A percentile compares a stretch with the other conserved stretches of the same genome.
Conservation (phyloP, 2,329 filamentous ascomycete species). For the Penicillium fuscoglaucum region DNA sequence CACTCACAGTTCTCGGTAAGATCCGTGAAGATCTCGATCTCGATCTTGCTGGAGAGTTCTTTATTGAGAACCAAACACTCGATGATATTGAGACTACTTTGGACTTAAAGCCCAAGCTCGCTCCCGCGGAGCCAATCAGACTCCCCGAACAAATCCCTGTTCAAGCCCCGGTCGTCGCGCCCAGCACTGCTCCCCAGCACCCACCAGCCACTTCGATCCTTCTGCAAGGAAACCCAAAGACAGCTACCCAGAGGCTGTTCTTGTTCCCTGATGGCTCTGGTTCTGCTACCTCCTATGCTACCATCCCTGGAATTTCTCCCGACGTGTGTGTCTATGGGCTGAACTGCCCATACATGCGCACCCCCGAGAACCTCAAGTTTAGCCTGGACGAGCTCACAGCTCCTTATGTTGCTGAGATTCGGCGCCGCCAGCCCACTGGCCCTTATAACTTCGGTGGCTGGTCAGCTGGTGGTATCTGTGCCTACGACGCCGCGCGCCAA, state of each 20-base stretch:
- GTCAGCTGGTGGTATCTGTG: conserved; percentile 74
- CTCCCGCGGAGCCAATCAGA: conserved; percentile 23
- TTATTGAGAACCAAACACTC: conserved; percentile 47
- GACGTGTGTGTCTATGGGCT: conserved; percentile 47
- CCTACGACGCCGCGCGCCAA: conserved; percentile 65
- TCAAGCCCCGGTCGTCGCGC: conserved; percentile 22
- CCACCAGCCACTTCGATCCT: conserved; percentile 46
- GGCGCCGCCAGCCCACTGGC: conserved; percentile 49
- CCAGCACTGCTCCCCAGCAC: conserved; percentile 23
- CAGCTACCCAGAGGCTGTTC: conserved; percentile 44
- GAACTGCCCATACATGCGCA: conserved; percentile 49
- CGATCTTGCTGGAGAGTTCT: conserved; percentile 46
- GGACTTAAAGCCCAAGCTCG: conserved; percentile 40
- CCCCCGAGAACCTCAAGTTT: conserved; percentile 37
- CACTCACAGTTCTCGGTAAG: conserved; percentile 47
- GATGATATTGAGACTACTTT: conserved; percentile 42
- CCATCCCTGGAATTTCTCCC: conserved; percentile 43
- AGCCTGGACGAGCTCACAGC: conserved; percentile 39
- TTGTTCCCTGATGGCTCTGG: conserved; percentile 50
- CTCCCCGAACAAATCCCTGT: conserved; percentile 26
- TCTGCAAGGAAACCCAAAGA: conserved; percentile 46
- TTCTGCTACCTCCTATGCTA: conserved; percentile 49
- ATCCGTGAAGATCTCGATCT: conserved; percentile 47
- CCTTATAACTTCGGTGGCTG: conserved; percentile 70
- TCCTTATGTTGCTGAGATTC: conserved; percentile 48